Evolutionary conservation across 441 rosid genomes (phyloP).

Genomic region (Manihot esculenta): DNA sequence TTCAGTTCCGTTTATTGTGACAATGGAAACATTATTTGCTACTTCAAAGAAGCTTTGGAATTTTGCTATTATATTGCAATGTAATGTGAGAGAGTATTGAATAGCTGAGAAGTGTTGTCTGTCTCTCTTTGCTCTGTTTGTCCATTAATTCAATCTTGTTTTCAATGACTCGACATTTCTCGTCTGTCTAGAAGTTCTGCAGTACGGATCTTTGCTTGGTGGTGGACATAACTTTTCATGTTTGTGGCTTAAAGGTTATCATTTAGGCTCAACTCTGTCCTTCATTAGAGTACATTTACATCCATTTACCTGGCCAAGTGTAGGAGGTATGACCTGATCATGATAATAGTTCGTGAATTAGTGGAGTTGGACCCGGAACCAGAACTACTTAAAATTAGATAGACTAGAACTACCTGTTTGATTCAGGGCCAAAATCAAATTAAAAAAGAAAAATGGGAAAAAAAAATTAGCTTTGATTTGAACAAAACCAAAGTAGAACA

Average conservation of each 20-base stretch:
- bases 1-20: conserved; percentile 16
- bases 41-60: conserved; percentile 9
- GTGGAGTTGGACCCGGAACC: too few relatives aligned
- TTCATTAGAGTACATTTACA: not conserved
- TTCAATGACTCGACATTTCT: not conserved
- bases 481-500: too few relatives aligned
- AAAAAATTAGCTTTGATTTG: too few relatives aligned
- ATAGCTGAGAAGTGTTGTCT: not conserved
- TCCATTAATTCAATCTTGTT: not conserved
- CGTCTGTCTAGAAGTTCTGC: too few relatives aligned
- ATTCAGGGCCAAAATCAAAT: too few relatives aligned
- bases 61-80: not conserved
- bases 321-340: not conserved
- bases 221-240: not conserved
- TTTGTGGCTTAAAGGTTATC: too few relatives aligned
- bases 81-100: not conserved
- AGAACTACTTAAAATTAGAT: too few relatives aligned
- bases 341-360: not conserved
- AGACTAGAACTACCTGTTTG: too few relatives aligned
- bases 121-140: not conserved
- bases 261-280: too few relatives aligned
- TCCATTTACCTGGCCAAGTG: not conserved
- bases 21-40: conserved; percentile 22
- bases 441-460: too few relatives aligned
- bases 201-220: not conserved